These are phyloP conservation scores for Coniella vitis DNA, from an alignment of 2,329 filamentous ascomycete genomes.

Conservation along the genomic window DNA sequence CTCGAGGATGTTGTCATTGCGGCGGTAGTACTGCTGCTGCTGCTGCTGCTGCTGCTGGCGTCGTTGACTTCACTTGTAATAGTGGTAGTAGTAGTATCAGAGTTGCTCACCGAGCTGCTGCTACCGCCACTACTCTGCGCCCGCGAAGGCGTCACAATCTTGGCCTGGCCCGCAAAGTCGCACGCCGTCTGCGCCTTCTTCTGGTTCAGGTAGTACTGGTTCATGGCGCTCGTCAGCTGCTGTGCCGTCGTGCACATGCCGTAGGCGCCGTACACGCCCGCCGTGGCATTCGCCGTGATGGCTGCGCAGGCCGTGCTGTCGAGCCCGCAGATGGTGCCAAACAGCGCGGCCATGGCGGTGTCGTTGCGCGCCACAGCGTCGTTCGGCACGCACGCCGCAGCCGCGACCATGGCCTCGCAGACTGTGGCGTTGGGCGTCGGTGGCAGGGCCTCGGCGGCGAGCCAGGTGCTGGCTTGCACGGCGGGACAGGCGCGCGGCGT, in stretches of 20 bases:
- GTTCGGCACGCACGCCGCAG: constrained; percentile 60
- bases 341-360: constrained; percentile 59
- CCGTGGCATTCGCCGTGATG: constrained; percentile 60
- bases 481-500: constrained; percentile 65
- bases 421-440: constrained; percentile 71
- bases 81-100: no score
- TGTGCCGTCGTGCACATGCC: constrained; percentile 65
- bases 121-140: neutral
- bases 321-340: constrained; percentile 64
- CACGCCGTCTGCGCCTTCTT: constrained; percentile 53
- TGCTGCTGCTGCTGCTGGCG: neutral
- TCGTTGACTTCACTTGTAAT: no score
- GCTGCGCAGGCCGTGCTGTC: constrained; percentile 53
- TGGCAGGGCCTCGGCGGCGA: constrained; percentile 63
- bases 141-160: constrained; percentile 7
- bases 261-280: constrained; percentile 67
- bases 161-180: constrained; percentile 62
- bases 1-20: neutral
- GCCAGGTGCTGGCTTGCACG: constrained; percentile 54
- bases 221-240: constrained; percentile 66
- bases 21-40: constrained; percentile 3
- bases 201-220: constrained; percentile 62
- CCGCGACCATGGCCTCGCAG: constrained; percentile 78
- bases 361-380: constrained; percentile 43
- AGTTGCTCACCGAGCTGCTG: constrained; percentile 11